Conservation (phyloP, 2,329 filamentous ascomycete species). For the Aspergillus clavatus region DNA sequence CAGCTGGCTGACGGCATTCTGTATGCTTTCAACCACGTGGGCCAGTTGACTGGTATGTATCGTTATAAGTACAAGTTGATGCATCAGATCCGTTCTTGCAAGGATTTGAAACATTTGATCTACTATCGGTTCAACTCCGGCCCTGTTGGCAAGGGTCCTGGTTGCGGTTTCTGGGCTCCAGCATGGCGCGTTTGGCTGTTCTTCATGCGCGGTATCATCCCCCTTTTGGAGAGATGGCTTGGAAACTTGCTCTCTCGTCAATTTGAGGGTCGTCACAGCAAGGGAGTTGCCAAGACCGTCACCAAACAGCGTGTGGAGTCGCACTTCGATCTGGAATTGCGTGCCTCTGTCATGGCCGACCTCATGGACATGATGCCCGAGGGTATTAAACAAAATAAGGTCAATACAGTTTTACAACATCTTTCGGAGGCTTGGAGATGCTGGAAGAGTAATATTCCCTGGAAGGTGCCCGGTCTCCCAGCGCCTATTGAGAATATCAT, state of each 20-base stretch:
- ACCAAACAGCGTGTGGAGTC: slow-evolving; percentile 99
- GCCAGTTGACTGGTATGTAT: slow-evolving; percentile 98
- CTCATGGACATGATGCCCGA: slow-evolving; percentile 99
- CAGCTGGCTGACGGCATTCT: slow-evolving; percentile 96
- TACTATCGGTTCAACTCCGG: slow-evolving; percentile 99
- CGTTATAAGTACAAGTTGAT: slow-evolving; percentile 99
- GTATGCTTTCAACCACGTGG: slow-evolving; percentile 99
- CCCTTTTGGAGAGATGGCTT: slow-evolving; percentile 92
- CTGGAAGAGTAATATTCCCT: slow-evolving; percentile 99
- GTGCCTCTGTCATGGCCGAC: slow-evolving; percentile 97
- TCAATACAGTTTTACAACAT: slow-evolving; percentile 96
- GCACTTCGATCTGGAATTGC: slow-evolving; percentile 94
- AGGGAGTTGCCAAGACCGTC: slow-evolving; percentile 97
- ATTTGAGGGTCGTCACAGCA: slow-evolving; percentile 97
- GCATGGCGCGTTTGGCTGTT: slow-evolving; percentile 99
- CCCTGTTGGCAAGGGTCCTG: slow-evolving; percentile 92
- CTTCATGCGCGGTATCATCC: slow-evolving; percentile 98
- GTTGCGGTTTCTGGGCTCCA: slow-evolving; percentile 98
- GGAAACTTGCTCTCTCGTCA: slow-evolving; percentile 94
- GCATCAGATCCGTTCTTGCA: slow-evolving; percentile 99
- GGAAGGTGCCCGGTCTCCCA: slow-evolving; percentile 95
- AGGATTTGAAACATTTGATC: slow-evolving; percentile 97
- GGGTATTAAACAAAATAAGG: slow-evolving; percentile 98
- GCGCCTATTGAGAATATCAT: slow-evolving; percentile 99
- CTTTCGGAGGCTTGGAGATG: slow-evolving; percentile 97